Percentiles rank a stretch among this genome's conserved stretches.
Evolutionary conservation across 1,284 basidiomycete genomes (phyloP).

Genomic region (Naganishia sp.): DNA sequence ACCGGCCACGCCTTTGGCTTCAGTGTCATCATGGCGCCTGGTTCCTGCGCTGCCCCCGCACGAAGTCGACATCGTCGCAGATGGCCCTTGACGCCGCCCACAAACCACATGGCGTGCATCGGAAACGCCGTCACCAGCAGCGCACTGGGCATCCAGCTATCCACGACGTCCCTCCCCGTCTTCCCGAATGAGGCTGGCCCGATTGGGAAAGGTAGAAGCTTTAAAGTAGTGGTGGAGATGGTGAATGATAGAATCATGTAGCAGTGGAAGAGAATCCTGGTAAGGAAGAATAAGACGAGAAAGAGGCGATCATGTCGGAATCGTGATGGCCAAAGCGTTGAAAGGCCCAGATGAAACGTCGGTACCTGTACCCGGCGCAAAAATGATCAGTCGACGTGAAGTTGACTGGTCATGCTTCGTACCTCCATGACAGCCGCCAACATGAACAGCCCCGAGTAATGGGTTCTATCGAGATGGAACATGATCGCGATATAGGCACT

Average conservation of each 20-base stretch:
- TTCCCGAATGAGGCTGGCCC: background rate
- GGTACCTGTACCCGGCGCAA: slow-evolving; percentile 54
- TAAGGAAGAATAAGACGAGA: slow-evolving; percentile 59
- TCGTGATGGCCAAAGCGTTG: slow-evolving; percentile 56
- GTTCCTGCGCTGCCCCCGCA: background rate
- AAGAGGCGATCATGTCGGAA: slow-evolving; percentile 61
- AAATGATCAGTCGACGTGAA: background rate
- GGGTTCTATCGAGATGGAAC: slow-evolving; percentile 54
- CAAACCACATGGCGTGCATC: slow-evolving; percentile 62
- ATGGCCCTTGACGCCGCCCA: slow-evolving; percentile 60
- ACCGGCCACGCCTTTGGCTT: background rate
- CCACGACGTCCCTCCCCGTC: slow-evolving; percentile 38
- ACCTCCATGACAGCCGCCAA: slow-evolving; percentile 61
- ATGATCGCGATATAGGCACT: slow-evolving; percentile 59
- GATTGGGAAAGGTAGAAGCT: background rate
- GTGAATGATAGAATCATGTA: slow-evolving; percentile 54
- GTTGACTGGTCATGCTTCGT: slow-evolving; percentile 12
- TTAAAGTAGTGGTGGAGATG: slow-evolving; percentile 44
- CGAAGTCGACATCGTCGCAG: slow-evolving; percentile 47
- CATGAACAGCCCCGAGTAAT: slow-evolving; percentile 59
- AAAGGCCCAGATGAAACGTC: slow-evolving; percentile 61
- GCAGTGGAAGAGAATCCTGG: slow-evolving; percentile 61
- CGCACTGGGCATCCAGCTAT: slow-evolving; percentile 54
- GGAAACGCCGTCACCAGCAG: slow-evolving; percentile 58
- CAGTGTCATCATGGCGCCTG: background rate